A percentile compares a stretch with the other conserved stretches of the same genome.
phyloP scores from a whole-genome alignment of 2,329 filamentous ascomycete genomes.

The Hypoxylon sp. region DNA sequence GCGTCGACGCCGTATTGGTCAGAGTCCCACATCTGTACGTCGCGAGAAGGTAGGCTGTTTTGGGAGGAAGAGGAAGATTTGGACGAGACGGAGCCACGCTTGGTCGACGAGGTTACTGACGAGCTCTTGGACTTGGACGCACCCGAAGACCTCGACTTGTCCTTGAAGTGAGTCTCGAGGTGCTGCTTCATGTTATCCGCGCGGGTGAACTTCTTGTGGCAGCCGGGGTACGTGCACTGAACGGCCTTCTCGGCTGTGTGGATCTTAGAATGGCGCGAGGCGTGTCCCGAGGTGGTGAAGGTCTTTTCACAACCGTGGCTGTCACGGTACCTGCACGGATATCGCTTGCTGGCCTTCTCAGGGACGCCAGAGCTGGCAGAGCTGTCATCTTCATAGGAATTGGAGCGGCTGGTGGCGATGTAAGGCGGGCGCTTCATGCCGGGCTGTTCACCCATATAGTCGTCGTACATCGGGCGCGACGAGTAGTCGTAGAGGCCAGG shows the following conservation, averaged over 20 bases:
- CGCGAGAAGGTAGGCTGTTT: conserved; percentile 43
- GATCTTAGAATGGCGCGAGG: conserved; percentile 85
- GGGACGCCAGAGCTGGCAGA: conserved; percentile 51
- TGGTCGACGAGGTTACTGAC: conserved; percentile 38
- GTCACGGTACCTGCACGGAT: conserved; percentile 77
- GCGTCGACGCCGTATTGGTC: conserved; percentile 49
- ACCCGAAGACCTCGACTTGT: conserved; percentile 58
- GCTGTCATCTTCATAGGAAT: conserved; percentile 61
- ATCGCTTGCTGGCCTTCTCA: conserved; percentile 68
- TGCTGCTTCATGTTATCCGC: conserved; percentile 91
- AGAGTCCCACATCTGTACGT: conserved; percentile 52
- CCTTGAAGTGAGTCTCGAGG: conserved; percentile 76
- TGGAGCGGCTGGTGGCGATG: conserved; percentile 54
- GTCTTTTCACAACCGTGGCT: conserved; percentile 77
- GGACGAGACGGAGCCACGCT: conserved; percentile 45
- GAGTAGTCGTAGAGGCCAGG: conserved; percentile 57
- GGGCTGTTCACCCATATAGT: conserved; percentile 44
- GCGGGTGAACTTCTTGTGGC: conserved; percentile 81
- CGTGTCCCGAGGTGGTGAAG: conserved; percentile 85
- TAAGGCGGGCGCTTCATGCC: conserved; percentile 54
- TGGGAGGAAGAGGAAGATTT: conserved; percentile 46
- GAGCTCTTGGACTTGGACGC: conserved; percentile 47
- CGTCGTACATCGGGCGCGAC: conserved; percentile 49
- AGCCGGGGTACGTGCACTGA: conserved; percentile 71
- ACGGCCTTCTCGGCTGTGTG: conserved; percentile 84